Percentiles rank a stretch among this genome's conserved stretches.
Conservation (phyloP, 1,139 yeast genomes). For the Sugiyamaella novakii region DNA sequence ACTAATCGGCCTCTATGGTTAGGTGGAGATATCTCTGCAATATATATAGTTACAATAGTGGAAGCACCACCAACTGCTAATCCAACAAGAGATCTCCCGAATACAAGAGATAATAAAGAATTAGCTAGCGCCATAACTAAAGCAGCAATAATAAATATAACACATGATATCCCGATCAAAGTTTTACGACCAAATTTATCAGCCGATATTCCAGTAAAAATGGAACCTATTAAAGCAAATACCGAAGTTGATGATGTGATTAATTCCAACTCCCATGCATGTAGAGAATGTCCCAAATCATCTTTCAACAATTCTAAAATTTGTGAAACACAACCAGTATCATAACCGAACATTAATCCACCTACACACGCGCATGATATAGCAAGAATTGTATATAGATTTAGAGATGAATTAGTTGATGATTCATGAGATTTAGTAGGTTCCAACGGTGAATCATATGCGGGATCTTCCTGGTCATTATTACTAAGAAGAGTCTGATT, state of each 20-base stretch:
- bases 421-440: too few species aligned
- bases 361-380: constrained; percentile 31
- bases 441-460: too few species aligned
- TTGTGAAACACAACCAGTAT: constrained; percentile 33
- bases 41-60: constrained; percentile 48
- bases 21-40: constrained; percentile 49
- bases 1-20: constrained; percentile 45
- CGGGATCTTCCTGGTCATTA: background rate
- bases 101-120: constrained; percentile 36
- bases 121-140: constrained; percentile 44
- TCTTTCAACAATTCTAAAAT: constrained; percentile 43
- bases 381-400: constrained; percentile 21
- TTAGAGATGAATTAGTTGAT: constrained; percentile 5
- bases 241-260: constrained; percentile 49
- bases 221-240: constrained; percentile 49
- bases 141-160: constrained; percentile 45
- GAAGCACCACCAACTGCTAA: constrained; percentile 50
- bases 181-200: constrained; percentile 43
- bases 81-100: constrained; percentile 48
- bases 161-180: constrained; percentile 44
- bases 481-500: background rate
- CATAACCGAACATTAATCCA: constrained; percentile 35
- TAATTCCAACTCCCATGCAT: constrained; percentile 44
- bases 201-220: constrained; percentile 44
- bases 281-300: constrained; percentile 35